A percentile compares a stretch with the other conserved stretches of the same genome.
Evolutionary conservation across 192 early-diverging fungal genomes (phyloP).

Genomic region (Backusella sp.): DNA sequence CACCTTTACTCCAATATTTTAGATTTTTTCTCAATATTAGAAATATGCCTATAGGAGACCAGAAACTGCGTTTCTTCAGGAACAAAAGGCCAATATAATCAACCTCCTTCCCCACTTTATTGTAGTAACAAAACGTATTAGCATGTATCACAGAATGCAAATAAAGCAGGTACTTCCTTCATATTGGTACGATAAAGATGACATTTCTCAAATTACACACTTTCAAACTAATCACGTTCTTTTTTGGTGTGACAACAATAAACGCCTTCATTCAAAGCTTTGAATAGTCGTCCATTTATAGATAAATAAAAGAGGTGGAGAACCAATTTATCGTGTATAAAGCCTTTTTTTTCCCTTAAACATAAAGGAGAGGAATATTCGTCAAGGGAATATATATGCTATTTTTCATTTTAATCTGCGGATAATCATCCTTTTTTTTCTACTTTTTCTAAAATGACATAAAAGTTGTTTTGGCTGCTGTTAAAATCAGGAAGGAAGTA

Average conservation of each 20-base stretch:
- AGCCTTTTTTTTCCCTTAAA: too few species aligned
- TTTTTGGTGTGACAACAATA: not conserved
- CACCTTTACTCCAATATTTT: not conserved
- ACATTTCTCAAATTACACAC: not conserved
- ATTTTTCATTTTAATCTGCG: not conserved
- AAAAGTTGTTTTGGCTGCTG: not conserved
- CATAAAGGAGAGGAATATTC: not conserved
- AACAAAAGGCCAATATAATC: not conserved
- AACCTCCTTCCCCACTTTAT: not conserved
- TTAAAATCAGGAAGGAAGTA: not conserved
- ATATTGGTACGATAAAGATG: not conserved
- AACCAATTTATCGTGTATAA: too few species aligned
- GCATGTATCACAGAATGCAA: not conserved
- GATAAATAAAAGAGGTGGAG: too few species aligned
- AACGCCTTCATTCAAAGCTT: too few species aligned
- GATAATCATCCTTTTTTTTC: too few species aligned
- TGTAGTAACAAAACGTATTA: not conserved
- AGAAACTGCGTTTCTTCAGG: not conserved
- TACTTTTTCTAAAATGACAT: too few species aligned
- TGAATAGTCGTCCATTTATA: too few species aligned
- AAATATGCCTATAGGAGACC: not conserved
- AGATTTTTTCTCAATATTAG: not conserved
- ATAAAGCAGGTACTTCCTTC: not conserved
- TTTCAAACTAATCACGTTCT: not conserved
- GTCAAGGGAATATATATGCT: not conserved